Evolutionary conservation across 352 stramenopile species (phyloP).

Genomic region (Thraustochytrium sp.): DNA sequence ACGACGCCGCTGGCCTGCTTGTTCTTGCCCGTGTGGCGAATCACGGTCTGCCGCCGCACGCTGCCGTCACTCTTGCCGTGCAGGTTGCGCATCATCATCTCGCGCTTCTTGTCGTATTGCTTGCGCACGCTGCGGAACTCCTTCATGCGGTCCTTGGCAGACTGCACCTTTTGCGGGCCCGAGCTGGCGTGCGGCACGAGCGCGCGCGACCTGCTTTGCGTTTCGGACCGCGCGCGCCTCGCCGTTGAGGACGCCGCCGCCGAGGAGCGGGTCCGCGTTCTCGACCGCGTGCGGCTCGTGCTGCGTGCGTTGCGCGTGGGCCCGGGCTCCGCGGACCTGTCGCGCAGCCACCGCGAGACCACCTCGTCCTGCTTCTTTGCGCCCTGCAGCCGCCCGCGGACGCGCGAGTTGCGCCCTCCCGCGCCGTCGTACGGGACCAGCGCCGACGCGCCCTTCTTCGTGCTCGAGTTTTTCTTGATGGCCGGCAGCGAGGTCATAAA

Average conservation of each 20-base stretch:
- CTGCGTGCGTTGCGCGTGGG: background rate
- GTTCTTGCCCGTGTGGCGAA: background rate
- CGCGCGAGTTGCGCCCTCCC: background rate
- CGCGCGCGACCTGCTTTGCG: background rate
- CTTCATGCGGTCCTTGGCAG: conserved; percentile 25
- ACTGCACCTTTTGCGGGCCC: background rate
- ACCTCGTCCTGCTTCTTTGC: background rate
- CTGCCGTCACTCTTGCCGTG: conserved; percentile 14
- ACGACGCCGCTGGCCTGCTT: background rate
- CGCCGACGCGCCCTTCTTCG: background rate
- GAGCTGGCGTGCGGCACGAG: background rate
- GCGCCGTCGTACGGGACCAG: background rate
- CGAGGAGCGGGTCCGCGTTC: background rate
- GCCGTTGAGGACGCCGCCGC: background rate
- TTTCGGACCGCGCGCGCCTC: background rate
- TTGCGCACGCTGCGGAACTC: conserved; percentile 28
- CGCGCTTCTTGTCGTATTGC: conserved; percentile 32
- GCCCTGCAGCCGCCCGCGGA: background rate
- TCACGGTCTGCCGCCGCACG: background rate
- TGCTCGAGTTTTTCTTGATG: background rate
- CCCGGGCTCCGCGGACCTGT: background rate
- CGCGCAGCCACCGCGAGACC: background rate
- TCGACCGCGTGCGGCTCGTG: conserved; percentile 4
- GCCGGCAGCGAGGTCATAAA: background rate
- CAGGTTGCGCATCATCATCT: conserved; percentile 21